Evolutionary conservation across 108 stramenopile species (phyloP).

Genomic region (Pelagomonas calceolata): DNA sequence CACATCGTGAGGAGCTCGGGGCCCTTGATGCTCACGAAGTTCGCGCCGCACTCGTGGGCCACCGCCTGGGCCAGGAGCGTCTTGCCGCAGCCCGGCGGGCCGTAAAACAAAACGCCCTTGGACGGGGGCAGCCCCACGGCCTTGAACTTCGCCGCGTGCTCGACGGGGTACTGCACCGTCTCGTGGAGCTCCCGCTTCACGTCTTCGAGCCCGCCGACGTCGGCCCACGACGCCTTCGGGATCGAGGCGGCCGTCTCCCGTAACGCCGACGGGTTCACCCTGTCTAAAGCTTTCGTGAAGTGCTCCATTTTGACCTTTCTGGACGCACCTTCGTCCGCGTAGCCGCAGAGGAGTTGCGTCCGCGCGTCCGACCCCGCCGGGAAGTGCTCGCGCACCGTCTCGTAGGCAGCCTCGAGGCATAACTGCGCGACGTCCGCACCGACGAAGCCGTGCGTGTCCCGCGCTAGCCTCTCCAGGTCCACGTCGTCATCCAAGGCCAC

Average conservation of each 20-base stretch:
- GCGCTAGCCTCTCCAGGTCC: slow-evolving; percentile 67
- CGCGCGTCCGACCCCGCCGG: not conserved
- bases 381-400: slow-evolving; percentile 54
- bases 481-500: slow-evolving; percentile 74
- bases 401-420: slow-evolving; percentile 80
- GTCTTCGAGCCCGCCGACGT: slow-evolving; percentile 95
- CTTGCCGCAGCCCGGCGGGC: slow-evolving; percentile 85
- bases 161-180: slow-evolving; percentile 92
- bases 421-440: slow-evolving; percentile 91
- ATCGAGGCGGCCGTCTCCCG: slow-evolving; percentile 75
- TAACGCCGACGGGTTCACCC: slow-evolving; percentile 77
- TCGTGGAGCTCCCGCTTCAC: slow-evolving; percentile 97
- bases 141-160: slow-evolving; percentile 84
- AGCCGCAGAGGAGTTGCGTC: not conserved
- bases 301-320: slow-evolving; percentile 58
- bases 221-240: slow-evolving; percentile 94
- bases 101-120: slow-evolving; percentile 86
- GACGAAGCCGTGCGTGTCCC: slow-evolving; percentile 77
- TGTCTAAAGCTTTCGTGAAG: slow-evolving; percentile 77
- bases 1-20: slow-evolving; percentile 90
- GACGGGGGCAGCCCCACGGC: slow-evolving; percentile 83
- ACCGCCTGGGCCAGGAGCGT: slow-evolving; percentile 97
- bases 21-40: slow-evolving; percentile 92
- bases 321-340: slow-evolving; percentile 9
- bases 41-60: slow-evolving; percentile 93